Percentiles rank a stretch among this genome's conserved stretches.
These are phyloP conservation scores for Pezicula carpinea DNA, from an alignment of 2,329 filamentous ascomycete genomes.

Conservation along the genomic window DNA sequence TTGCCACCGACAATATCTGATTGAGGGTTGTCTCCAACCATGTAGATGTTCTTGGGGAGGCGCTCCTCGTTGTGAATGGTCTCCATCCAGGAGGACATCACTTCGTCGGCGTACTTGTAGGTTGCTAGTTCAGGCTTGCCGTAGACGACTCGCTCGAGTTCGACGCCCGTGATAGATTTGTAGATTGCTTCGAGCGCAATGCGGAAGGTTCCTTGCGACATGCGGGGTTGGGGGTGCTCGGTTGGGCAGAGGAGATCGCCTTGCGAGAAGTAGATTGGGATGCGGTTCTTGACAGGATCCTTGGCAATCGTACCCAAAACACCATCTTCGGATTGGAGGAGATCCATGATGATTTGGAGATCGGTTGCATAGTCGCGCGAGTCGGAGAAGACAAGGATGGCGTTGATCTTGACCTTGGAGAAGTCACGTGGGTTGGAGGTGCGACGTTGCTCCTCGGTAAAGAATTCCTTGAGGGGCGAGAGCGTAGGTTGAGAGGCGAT, in stretches of 20 bases:
- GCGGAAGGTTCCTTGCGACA: constrained; percentile 73
- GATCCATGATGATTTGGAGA: constrained; percentile 72
- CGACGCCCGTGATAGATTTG: constrained; percentile 62
- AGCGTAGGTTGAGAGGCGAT: constrained; percentile 65
- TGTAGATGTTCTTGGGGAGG: constrained; percentile 67
- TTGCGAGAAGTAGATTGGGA: constrained; percentile 71
- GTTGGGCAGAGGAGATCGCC: constrained; percentile 61
- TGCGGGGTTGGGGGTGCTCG: constrained; percentile 60
- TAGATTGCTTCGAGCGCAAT: constrained; percentile 72
- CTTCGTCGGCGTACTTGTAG: constrained; percentile 76
- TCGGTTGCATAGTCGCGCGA: constrained; percentile 71
- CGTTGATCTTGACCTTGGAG: constrained; percentile 65
- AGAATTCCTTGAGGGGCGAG: constrained; percentile 60
- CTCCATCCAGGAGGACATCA: constrained; percentile 71
- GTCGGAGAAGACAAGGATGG: constrained; percentile 72
- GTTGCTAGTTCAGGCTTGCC: constrained; percentile 71
- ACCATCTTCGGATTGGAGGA: constrained; percentile 64
- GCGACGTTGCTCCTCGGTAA: constrained; percentile 62
- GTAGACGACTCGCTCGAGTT: constrained; percentile 72
- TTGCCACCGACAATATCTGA: constrained; percentile 73
- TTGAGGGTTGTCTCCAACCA: constrained; percentile 71
- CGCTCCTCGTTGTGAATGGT: constrained; percentile 68
- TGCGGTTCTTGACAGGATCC: constrained; percentile 60
- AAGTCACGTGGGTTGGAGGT: constrained; percentile 68
- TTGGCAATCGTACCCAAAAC: constrained; percentile 59